Evolutionary conservation across 2,329 filamentous ascomycete species (phyloP).

Genomic region (Aspergillus amoenus): DNA sequence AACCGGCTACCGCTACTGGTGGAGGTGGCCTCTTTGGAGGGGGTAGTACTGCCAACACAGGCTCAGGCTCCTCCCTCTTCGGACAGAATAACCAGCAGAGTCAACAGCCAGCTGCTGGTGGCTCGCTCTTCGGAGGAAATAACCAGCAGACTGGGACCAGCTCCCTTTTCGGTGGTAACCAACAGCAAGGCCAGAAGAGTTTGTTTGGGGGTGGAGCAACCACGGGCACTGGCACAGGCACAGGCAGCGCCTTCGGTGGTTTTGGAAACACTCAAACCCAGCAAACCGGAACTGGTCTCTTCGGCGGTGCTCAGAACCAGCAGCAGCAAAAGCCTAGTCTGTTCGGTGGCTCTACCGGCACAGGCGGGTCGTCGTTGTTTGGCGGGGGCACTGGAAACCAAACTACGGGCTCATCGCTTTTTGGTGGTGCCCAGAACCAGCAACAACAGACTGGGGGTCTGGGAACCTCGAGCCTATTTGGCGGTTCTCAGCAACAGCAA

Average conservation of each 20-base stretch:
- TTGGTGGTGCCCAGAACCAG: slow-evolving; percentile 50
- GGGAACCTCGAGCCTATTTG: slow-evolving; percentile 51
- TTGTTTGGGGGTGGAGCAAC: slow-evolving; percentile 46
- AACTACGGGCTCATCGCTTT: slow-evolving; percentile 53
- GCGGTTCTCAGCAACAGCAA: slow-evolving; percentile 53
- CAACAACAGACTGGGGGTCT: slow-evolving; percentile 34
- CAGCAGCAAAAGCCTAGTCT: slow-evolving; percentile 57
- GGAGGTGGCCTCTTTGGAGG: slow-evolving; percentile 47
- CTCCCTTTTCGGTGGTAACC: slow-evolving; percentile 36
- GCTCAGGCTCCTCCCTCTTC: slow-evolving; percentile 37
- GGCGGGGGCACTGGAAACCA: slow-evolving; percentile 26
- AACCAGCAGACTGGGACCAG: slow-evolving; percentile 32
- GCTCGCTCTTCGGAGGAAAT: slow-evolving; percentile 43
- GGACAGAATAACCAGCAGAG: slow-evolving; percentile 39
- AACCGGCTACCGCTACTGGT: slow-evolving; percentile 38
- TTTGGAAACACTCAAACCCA: slow-evolving; percentile 48
- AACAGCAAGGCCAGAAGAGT: slow-evolving; percentile 35
- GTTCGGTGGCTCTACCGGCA: slow-evolving; percentile 48
- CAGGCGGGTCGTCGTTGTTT: slow-evolving; percentile 48
- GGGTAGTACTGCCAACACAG: slow-evolving; percentile 22
- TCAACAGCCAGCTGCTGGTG: slow-evolving; percentile 35
- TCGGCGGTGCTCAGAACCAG: slow-evolving; percentile 48
- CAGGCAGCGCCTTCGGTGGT: slow-evolving; percentile 27
- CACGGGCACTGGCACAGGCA: slow-evolving; percentile 23
- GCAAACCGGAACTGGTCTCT: slow-evolving; percentile 43